Evolutionary conservation across 805 yeast species (phyloP), one percentile per base, ranked within the genome.

Genomic region (Huiozyma sinensis): DNA sequence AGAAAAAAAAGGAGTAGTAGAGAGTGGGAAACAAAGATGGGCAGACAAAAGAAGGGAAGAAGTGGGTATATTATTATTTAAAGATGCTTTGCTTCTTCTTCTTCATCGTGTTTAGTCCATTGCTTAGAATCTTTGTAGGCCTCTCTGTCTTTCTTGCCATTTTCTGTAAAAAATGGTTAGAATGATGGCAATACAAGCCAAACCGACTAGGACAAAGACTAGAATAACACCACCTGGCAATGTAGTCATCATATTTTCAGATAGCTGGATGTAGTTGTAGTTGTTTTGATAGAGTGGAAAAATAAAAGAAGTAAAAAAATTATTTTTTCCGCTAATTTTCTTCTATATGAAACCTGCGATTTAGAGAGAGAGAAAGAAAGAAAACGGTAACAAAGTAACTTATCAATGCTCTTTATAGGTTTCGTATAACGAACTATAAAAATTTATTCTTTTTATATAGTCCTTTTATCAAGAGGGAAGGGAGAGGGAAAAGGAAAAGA

Each of bases 151-250:
- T 36, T 56, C 62, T 51, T 61, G 59, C 52, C 55, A 54, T 44
- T 60, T 58, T 49, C 56, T 65, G 65, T 61, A 59, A 38, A 39
- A 38, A 43, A 63, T 54, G 31, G 61, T 57, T 43, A 44, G 33
- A 43, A 60, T 39, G 44, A 64, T 56, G 46, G 62, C 66, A 48
- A 55, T 45, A 52, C 52, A 43, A 46, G 68, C 64, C 52, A 63
- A 57, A 50, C 58, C 61, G 51, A 61, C 61, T 46, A 63, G 52
- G 47, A 63, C 68, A 68, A 79, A 78, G 53, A 80, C 86, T 63
- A 79, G 71, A 65, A 79, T 79, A 69, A 80, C 85, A 68, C 86
- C 86, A 51, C 79, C 71, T 65, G 86, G 84, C 61, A 79, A 71
- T 82, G 77, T 79, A 61, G 58, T 58, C 47, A 42, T 38, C 33